A percentile compares a stretch with the other conserved stretches of the same genome.
These are phyloP conservation scores for Coemansia sp. DNA, from an alignment of 192 early-diverging fungal species.

Conservation along the genomic window DNA sequence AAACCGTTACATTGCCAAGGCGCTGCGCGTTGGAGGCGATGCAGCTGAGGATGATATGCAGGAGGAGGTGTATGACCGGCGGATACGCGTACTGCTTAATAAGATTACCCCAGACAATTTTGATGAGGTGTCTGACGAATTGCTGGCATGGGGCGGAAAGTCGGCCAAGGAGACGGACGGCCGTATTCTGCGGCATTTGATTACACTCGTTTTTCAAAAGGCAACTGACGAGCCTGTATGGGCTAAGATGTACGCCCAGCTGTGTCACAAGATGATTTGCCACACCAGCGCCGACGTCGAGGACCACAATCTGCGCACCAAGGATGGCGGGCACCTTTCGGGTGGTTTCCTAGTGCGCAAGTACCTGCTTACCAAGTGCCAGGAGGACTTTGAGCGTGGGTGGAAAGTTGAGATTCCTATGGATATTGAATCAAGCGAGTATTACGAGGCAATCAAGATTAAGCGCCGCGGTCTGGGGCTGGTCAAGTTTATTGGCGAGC, in stretches of 20 bases:
- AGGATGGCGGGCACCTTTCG: slow-evolving; percentile 56
- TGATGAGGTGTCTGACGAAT: slow-evolving; percentile 78
- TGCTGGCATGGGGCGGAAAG: slow-evolving; percentile 74
- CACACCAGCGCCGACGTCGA: slow-evolving; percentile 58
- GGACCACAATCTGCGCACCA: slow-evolving; percentile 60
- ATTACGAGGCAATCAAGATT: slow-evolving; percentile 82
- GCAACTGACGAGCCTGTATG: slow-evolving; percentile 93
- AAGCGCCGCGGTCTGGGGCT: slow-evolving; percentile 95
- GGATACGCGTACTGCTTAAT: slow-evolving; percentile 89
- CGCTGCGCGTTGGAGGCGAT: slow-evolving; percentile 22
- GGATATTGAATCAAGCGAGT: slow-evolving; percentile 75
- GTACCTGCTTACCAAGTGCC: slow-evolving; percentile 88
- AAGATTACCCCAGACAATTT: slow-evolving; percentile 98
- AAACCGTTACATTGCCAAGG: slow-evolving; percentile 71
- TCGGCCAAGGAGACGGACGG: slow-evolving; percentile 66
- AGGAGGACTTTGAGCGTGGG: slow-evolving; percentile 90
- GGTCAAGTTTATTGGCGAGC: slow-evolving; percentile 91
- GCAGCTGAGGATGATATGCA: slow-evolving; percentile 54
- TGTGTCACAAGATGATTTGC: slow-evolving; percentile 81
- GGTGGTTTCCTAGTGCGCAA: slow-evolving; percentile 82
- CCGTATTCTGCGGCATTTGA: slow-evolving; percentile 74
- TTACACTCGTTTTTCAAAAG: slow-evolving; percentile 90
- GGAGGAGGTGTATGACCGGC: slow-evolving; percentile 67
- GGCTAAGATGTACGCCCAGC: slow-evolving; percentile 81
- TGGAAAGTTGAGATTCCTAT: slow-evolving; percentile 80